Conservation (phyloP, 495 filamentous ascomycete genomes). For the Trichoderma erinaceum region DNA sequence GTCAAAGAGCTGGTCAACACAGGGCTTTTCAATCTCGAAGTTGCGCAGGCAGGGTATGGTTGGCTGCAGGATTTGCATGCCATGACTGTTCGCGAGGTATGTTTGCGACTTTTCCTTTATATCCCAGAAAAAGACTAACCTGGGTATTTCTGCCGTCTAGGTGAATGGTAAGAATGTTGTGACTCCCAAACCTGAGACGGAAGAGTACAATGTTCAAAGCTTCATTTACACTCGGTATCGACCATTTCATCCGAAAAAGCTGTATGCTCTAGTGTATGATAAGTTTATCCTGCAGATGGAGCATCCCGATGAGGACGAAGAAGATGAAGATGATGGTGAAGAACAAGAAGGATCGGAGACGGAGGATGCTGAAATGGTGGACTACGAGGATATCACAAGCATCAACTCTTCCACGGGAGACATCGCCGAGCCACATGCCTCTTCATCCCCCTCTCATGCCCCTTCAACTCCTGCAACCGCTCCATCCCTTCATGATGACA, state of each 20-base stretch:
- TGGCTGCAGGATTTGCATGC: conserved; percentile 48
- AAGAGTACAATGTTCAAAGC: conserved; percentile 53
- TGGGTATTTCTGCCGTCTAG: background rate
- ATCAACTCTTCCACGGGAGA: background rate
- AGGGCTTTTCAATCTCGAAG: conserved; percentile 46
- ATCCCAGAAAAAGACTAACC: background rate
- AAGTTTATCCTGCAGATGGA: conserved; percentile 50
- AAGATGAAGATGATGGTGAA: conserved; percentile 35
- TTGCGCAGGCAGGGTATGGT: conserved; percentile 39
- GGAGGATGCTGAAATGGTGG: background rate
- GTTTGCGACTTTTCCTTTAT: background rate
- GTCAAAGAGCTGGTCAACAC: conserved; percentile 48
- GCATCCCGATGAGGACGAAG: conserved; percentile 33
- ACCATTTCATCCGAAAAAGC: conserved; percentile 46
- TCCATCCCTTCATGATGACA: background rate
- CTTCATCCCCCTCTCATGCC: background rate
- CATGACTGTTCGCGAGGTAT: conserved; percentile 40
- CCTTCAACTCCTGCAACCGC: background rate
- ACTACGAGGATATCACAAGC: background rate
- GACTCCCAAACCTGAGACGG: conserved; percentile 51
- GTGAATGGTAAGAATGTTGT: conserved; percentile 33
- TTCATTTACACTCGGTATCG: conserved; percentile 49
- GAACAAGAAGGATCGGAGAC: conserved; percentile 21
- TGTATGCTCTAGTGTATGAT: conserved; percentile 46
- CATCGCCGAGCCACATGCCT: background rate